A percentile compares a stretch with the other conserved stretches of the same genome.
These are phyloP conservation scores for Sarcocystis neurona DNA, from an alignment of 169 alveolate genomes.

Conservation along the genomic window DNA sequence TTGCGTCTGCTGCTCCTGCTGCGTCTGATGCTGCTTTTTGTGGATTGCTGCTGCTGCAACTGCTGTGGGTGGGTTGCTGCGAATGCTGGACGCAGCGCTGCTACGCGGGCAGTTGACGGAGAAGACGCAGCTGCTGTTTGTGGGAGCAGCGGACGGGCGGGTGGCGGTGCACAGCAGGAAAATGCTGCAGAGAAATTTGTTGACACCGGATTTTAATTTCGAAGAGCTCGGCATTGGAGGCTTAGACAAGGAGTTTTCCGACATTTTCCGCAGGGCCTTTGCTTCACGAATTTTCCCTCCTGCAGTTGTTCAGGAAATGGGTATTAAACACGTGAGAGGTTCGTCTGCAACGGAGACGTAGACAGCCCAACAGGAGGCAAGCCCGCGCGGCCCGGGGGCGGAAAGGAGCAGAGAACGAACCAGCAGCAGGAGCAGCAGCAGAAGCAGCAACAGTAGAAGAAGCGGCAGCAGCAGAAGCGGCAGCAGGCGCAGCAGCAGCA, in stretches of 20 bases:
- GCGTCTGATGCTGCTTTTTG: not conserved
- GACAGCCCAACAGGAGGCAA: not conserved
- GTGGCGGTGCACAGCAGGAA: constrained; percentile 51
- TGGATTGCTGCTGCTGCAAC: not conserved
- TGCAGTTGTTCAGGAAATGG: constrained; percentile 93
- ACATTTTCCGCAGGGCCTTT: constrained; percentile 99
- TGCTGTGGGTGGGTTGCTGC: no score
- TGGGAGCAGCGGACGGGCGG: constrained; percentile 58
- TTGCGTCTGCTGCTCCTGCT: not conserved
- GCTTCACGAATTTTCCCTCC: constrained; percentile 99
- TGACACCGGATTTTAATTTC: constrained; percentile 86
- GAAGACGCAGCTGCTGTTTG: constrained; percentile 45
- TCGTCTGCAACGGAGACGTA: not conserved
- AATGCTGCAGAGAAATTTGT: constrained; percentile 65
- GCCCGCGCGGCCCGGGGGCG: not conserved
- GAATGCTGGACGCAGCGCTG: constrained; percentile 36
- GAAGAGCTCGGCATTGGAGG: constrained; percentile 92
- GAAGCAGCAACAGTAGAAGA: not conserved
- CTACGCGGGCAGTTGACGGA: constrained; percentile 44
- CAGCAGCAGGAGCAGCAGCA: not conserved
- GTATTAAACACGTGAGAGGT: constrained; percentile 97
- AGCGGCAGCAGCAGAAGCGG: not conserved
- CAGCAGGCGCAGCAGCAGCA: not conserved
- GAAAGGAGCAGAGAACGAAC: not conserved
- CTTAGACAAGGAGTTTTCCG: constrained; percentile 62